phyloP scores from a whole-genome alignment of 176 grass and related monocot species.

The Aegilops speltoides region DNA sequence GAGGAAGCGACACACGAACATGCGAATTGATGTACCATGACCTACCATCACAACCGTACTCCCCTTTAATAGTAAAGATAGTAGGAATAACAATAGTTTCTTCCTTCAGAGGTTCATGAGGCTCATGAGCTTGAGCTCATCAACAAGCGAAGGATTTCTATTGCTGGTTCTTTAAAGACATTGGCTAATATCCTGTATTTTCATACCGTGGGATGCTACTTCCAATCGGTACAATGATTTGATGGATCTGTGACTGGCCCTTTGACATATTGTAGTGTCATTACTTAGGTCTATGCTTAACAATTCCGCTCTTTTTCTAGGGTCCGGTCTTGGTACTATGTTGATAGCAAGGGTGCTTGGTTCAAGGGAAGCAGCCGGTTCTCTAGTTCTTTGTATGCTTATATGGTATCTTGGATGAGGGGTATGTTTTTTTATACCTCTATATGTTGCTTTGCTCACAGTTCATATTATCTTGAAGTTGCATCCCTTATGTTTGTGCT shows the following conservation, averaged over 20 bases:
- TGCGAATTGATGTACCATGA: too few relatives aligned
- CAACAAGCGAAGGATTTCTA: slow-evolving; percentile 87
- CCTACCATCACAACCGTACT: too few relatives aligned
- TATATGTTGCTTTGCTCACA: background rate
- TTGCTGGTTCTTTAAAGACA: slow-evolving; percentile 74
- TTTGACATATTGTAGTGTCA: background rate
- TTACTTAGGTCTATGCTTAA: slow-evolving; percentile 6
- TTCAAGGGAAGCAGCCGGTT: slow-evolving; percentile 77
- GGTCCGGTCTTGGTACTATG: slow-evolving; percentile 89
- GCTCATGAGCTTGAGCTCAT: slow-evolving; percentile 53
- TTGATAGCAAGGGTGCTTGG: slow-evolving; percentile 94
- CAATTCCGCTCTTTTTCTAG: slow-evolving; percentile 33
- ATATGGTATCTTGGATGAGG: slow-evolving; percentile 86
- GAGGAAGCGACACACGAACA: slow-evolving; percentile 61
- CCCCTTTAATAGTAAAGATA: too few relatives aligned
- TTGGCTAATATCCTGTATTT: slow-evolving; percentile 85
- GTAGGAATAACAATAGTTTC: slow-evolving; percentile 21
- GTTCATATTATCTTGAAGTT: background rate
- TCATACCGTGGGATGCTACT: too few relatives aligned
- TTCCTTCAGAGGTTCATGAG: slow-evolving; percentile 51
- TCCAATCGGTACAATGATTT: slow-evolving; percentile 80
- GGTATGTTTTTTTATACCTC: slow-evolving; percentile 42
- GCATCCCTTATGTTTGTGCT: slow-evolving; percentile 1
- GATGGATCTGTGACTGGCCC: too few relatives aligned
- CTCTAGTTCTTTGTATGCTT: slow-evolving; percentile 92